Evolutionary conservation across 1,139 yeast species (phyloP), one percentile per base, ranked within the genome.

Genomic region (Taphrina betulina): DNA sequence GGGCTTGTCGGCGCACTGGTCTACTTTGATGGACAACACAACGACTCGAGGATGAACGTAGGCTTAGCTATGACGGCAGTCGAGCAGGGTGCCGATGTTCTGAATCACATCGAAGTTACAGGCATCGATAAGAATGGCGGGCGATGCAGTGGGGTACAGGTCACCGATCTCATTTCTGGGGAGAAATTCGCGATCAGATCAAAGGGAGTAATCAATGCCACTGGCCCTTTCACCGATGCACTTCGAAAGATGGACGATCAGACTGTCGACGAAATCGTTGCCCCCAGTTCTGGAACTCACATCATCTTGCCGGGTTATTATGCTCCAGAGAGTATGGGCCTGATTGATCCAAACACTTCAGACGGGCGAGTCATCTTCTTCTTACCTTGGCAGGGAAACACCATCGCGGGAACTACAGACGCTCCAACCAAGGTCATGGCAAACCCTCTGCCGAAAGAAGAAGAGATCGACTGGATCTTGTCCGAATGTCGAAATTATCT

Each of bases 301-400:
- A 79, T 90, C 67, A 85, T 90, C 57, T 78, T 90, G 63, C 97
- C 97, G 24, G 95, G 92, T 63, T 89, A 80, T 77, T 90, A 87
- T 72, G 85, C 95, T 69, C 95, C 97, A 58, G 78, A 80, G 68
- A 83, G 83, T 63, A 80, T 88, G 79, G 97, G 97, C 63, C 76
- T 90, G 64, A 77, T 90, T 61, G 96, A 90, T 71, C 95, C 96
- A 48, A 79, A 87, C 51, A 90, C 97, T 55, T 77, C 94, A 40
- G 97, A 90, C 69, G 97, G 97, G 59, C 83, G 97, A 73, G 97
- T 90, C 60, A 86, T 90, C 85, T 90, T 90, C 75, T 90, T 90
- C 74, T 77, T 90, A 71, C 97, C 97, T 65, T 90, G 97, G 97
- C 96, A 89, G 75, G 96, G 96, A 14, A 87, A 89, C 71, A 95